A percentile compares a stretch with the other conserved stretches of the same genome.
Conservation (phyloP, 1,284 basidiomycete species). For the Moesziomyces aphidis region DNA sequence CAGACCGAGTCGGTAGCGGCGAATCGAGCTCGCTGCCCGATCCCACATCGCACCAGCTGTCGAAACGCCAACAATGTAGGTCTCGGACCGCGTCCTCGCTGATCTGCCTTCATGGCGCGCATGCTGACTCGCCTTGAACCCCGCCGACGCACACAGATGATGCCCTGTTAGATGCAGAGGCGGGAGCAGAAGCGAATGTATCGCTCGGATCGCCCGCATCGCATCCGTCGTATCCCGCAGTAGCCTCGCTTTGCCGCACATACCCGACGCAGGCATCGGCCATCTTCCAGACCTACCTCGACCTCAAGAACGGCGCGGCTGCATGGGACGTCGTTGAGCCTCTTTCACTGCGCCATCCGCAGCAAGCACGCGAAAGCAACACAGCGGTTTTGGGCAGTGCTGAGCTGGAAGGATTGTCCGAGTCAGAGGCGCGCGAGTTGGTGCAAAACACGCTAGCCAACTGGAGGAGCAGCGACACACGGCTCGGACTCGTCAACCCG, state of each 20-base stretch:
- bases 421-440: slow-evolving; percentile 22
- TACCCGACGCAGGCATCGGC: slow-evolving; percentile 63
- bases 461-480: not conserved
- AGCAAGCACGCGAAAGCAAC: not conserved
- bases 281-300: slow-evolving; percentile 65
- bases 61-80: slow-evolving; percentile 42
- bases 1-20: not conserved
- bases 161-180: slow-evolving; percentile 26
- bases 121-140: no score
- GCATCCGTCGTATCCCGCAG: slow-evolving; percentile 38
- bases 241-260: slow-evolving; percentile 32
- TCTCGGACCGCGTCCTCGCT: not conserved
- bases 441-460: slow-evolving; percentile 3
- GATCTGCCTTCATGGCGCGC: not conserved
- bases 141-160: slow-evolving; percentile 14
- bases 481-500: slow-evolving; percentile 9
- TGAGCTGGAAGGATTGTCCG: slow-evolving; percentile 16
- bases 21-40: slow-evolving; percentile 1
- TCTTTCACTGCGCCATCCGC: slow-evolving; percentile 4
- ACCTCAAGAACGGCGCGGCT: slow-evolving; percentile 61
- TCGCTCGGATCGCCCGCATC: slow-evolving; percentile 17
- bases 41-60: slow-evolving; percentile 27
- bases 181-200: not conserved
- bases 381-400: not conserved
- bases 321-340: slow-evolving; percentile 55